Percentiles rank a stretch among this genome's conserved stretches.
These are phyloP conservation scores for Penicillium palitans DNA, from an alignment of 2,329 filamentous ascomycete species.

Conservation along the genomic window DNA sequence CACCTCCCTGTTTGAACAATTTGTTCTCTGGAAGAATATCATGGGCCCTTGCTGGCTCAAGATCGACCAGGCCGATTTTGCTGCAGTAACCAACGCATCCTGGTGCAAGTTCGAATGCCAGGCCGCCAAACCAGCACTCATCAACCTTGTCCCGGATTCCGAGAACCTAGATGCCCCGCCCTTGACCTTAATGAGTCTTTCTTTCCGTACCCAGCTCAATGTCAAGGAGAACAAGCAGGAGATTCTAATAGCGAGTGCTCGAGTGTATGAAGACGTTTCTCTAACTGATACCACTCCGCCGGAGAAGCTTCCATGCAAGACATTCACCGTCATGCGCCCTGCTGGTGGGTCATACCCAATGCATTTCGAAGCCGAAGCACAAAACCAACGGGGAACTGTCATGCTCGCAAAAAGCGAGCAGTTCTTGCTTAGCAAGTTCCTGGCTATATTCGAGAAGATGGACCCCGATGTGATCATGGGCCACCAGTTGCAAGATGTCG, in stretches of 20 bases:
- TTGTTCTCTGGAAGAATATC: constrained; percentile 97
- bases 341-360: constrained; percentile 73
- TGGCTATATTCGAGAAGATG: constrained; percentile 81
- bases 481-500: constrained; percentile 94
- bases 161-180: constrained; percentile 82
- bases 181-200: constrained; percentile 92
- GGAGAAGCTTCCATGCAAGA: constrained; percentile 83
- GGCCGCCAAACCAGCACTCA: constrained; percentile 72
- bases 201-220: constrained; percentile 85
- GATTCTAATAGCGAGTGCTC: constrained; percentile 84
- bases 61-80: constrained; percentile 82
- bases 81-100: constrained; percentile 82
- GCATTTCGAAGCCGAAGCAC: constrained; percentile 77
- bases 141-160: constrained; percentile 71
- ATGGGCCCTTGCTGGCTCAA: constrained; percentile 99
- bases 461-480: constrained; percentile 94
- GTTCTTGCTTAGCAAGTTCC: constrained; percentile 81
- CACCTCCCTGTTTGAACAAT: constrained; percentile 94
- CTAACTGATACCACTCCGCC: constrained; percentile 84
- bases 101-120: constrained; percentile 95
- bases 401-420: constrained; percentile 81
- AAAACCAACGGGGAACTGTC: constrained; percentile 73
- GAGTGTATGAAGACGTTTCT: constrained; percentile 87
- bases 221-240: constrained; percentile 94
- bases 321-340: constrained; percentile 88